These are phyloP conservation scores for Micromonas commoda DNA, from an alignment of 139 green algal species.

Conservation along the genomic window DNA sequence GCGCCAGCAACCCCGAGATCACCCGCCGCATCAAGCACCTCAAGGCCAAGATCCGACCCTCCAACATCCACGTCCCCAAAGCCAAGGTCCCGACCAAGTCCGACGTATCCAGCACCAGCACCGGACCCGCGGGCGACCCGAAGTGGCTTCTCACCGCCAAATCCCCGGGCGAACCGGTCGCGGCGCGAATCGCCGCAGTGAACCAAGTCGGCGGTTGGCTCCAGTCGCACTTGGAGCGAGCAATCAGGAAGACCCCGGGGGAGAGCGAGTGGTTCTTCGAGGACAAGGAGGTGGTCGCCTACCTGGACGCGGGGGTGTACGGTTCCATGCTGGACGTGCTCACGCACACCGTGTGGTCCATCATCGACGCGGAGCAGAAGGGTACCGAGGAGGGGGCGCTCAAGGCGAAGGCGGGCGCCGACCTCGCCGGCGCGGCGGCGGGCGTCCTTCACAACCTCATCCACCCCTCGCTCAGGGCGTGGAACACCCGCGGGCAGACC, in stretches of 20 bases:
- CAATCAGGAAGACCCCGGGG: background rate
- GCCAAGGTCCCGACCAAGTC: background rate
- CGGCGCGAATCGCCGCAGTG: background rate
- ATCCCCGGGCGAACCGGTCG: background rate
- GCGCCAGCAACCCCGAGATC: background rate
- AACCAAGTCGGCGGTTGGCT: background rate
- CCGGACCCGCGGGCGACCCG: background rate
- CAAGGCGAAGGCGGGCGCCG: background rate
- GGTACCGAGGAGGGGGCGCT: background rate
- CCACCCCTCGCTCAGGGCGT: constrained; percentile 2
- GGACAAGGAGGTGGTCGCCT: background rate
- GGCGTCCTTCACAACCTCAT: constrained; percentile 21
- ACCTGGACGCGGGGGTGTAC: background rate
- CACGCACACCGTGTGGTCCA: background rate
- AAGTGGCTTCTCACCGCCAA: background rate
- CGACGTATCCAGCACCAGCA: background rate
- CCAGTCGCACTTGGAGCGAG: background rate
- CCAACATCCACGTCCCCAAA: background rate
- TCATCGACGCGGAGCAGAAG: constrained; percentile 10
- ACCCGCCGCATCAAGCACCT: background rate
- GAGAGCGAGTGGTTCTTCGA: constrained; percentile 19
- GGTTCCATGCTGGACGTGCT: constrained; percentile 1
- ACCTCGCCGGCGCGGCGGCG: background rate
- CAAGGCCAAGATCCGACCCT: background rate
- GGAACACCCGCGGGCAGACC: background rate